Conservation (phyloP, 176 grass and related monocot species). For the Alopecurus myosuroides region DNA sequence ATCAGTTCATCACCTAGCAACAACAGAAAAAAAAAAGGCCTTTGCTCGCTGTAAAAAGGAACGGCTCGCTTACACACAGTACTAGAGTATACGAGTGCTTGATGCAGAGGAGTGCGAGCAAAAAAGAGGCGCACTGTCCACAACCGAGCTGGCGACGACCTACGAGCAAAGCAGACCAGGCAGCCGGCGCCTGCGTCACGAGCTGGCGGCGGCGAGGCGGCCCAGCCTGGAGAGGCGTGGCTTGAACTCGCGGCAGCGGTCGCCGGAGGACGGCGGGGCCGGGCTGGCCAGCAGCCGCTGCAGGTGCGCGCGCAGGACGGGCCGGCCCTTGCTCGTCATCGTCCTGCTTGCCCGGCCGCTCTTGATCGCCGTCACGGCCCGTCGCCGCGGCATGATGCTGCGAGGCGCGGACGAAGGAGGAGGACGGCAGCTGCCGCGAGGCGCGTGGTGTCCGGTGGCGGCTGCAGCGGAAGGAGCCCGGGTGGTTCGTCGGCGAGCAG, state of each 20-base stretch:
- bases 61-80: too few relatives aligned
- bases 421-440: not conserved
- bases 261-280: not conserved
- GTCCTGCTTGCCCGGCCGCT: not conserved
- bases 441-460: conserved; percentile 34
- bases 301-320: not conserved
- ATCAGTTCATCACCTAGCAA: not conserved
- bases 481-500: conserved; percentile 71
- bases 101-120: too few relatives aligned
- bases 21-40: too few relatives aligned
- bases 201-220: not conserved
- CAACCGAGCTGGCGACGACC: too few relatives aligned
- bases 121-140: not conserved
- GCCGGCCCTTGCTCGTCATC: not conserved
- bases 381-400: not conserved
- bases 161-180: not conserved
- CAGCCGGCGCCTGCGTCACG: not conserved
- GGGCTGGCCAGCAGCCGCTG: not conserved
- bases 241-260: not conserved
- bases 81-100: too few relatives aligned
- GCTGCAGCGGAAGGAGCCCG: conserved; percentile 76
- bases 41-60: too few relatives aligned
- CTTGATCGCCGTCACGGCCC: not conserved
- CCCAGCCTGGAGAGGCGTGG: not conserved
- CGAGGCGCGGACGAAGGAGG: not conserved